These are phyloP conservation scores for Beauveria medogensis DNA, from an alignment of 2,329 filamentous ascomycete genomes.

Conservation along the genomic window DNA sequence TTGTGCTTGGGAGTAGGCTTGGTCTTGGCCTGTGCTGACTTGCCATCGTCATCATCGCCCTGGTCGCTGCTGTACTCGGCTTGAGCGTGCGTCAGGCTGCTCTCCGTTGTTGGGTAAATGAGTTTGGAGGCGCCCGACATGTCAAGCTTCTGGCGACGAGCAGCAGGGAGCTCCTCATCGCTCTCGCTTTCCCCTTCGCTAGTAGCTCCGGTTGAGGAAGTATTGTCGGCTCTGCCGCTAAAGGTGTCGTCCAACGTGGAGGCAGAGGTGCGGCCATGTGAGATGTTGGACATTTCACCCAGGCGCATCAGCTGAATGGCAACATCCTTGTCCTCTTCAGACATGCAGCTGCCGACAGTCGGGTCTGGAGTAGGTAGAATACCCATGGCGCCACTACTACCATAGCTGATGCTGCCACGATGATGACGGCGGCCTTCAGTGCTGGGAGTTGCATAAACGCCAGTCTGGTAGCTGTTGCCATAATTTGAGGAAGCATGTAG, in stretches of 20 bases:
- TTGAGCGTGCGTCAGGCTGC: constrained; percentile 40
- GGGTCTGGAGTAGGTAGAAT: constrained; percentile 89
- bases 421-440: constrained; percentile 53
- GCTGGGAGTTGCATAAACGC: constrained; percentile 54
- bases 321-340: constrained; percentile 88
- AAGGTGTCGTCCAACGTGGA: constrained; percentile 91
- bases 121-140: constrained; percentile 33
- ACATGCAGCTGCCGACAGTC: constrained; percentile 95
- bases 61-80: constrained; percentile 29
- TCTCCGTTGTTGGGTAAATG: constrained; percentile 44
- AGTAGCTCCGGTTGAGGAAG: constrained; percentile 78
- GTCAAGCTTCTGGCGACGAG: constrained; percentile 51
- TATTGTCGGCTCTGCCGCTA: constrained; percentile 77
- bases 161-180: constrained; percentile 51
- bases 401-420: constrained; percentile 54
- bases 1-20: constrained; percentile 36
- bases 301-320: constrained; percentile 94
- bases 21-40: constrained; percentile 31
- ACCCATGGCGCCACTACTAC: constrained; percentile 37
- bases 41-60: constrained; percentile 24
- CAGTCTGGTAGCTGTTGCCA: constrained; percentile 39
- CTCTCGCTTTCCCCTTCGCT: constrained; percentile 67
- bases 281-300: constrained; percentile 88
- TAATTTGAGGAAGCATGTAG: constrained; percentile 82
- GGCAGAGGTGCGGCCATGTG: constrained; percentile 84